A percentile compares a stretch with the other conserved stretches of the same genome.
Evolutionary conservation across 75 land plant genomes (phyloP).

Genomic region (Gnetum montanum): DNA sequence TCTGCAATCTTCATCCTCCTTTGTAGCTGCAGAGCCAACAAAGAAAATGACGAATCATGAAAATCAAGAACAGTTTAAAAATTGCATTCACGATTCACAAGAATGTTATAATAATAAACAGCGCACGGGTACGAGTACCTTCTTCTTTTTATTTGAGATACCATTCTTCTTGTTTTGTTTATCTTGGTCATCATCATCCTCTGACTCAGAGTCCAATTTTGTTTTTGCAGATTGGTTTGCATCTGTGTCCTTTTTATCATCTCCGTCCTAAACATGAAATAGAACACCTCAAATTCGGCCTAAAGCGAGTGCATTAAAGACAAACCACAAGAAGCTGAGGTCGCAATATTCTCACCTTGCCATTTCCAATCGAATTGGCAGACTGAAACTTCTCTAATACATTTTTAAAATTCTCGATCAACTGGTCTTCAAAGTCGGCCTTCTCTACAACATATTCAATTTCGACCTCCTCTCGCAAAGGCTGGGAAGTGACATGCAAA

Average conservation of each 20-base stretch:
- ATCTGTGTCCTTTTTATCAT: conserved; percentile 42
- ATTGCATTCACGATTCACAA: neutral
- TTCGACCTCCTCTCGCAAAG: conserved; percentile 45
- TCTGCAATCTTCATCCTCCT: conserved; percentile 98
- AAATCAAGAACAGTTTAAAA: neutral
- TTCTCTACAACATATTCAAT: conserved; percentile 76
- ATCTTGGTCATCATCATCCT: conserved; percentile 79
- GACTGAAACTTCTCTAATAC: conserved; percentile 70
- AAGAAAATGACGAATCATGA: neutral
- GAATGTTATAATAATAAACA: neutral
- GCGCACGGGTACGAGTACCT: conserved; percentile 35
- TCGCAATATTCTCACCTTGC: too few species aligned
- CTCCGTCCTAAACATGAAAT: conserved; percentile 68
- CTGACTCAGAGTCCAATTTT: conserved; percentile 54
- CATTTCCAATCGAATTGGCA: conserved; percentile 19
- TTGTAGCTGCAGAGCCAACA: conserved; percentile 50
- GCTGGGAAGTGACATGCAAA: neutral
- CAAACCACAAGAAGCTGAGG: too few species aligned
- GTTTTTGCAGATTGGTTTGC: conserved; percentile 33
- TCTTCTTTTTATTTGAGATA: conserved; percentile 92
- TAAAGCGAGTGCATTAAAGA: conserved; percentile 3
- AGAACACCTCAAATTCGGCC: neutral
- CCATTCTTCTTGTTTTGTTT: conserved; percentile 69
- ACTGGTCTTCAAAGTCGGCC: conserved; percentile 43
- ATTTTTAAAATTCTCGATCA: conserved; percentile 56